Conservation (phyloP, 805 yeast genomes). For the Cyberlindnera mississippiensis region DNA sequence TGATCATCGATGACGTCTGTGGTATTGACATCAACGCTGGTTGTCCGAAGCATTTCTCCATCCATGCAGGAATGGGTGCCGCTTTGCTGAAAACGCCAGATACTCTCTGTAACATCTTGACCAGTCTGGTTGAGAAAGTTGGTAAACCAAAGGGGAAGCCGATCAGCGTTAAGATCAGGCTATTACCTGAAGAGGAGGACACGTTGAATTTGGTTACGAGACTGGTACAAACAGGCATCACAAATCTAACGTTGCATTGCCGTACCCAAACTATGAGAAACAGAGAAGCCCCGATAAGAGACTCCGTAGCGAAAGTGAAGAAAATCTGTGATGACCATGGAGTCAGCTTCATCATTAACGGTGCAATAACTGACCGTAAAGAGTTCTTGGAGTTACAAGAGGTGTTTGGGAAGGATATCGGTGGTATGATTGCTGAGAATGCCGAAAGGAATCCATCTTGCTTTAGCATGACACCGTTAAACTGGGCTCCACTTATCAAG, state of each 20-base stretch:
- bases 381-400: constrained; percentile 53
- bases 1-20: constrained; percentile 80
- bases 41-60: constrained; percentile 93
- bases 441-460: constrained; percentile 88
- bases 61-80: constrained; percentile 98
- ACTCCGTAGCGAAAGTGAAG: constrained; percentile 58
- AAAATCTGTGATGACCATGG: constrained; percentile 55
- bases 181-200: constrained; percentile 59
- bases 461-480: constrained; percentile 42
- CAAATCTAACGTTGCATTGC: constrained; percentile 87
- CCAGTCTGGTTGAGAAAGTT: constrained; percentile 66
- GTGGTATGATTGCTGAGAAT: constrained; percentile 90
- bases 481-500: constrained; percentile 52
- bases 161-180: constrained; percentile 85
- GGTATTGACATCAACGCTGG: constrained; percentile 96
- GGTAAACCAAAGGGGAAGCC: constrained; percentile 77
- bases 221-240: constrained; percentile 72
- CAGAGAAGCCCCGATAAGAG: constrained; percentile 75
- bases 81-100: constrained; percentile 85
- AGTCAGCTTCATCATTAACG: constrained; percentile 79
- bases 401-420: constrained; percentile 56
- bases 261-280: constrained; percentile 87
- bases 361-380: constrained; percentile 53
- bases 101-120: constrained; percentile 62
- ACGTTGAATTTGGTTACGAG: constrained; percentile 56